phyloP scores from a whole-genome alignment of 2,329 filamentous ascomycete species.

The Hymenoscyphus infarciens region DNA sequence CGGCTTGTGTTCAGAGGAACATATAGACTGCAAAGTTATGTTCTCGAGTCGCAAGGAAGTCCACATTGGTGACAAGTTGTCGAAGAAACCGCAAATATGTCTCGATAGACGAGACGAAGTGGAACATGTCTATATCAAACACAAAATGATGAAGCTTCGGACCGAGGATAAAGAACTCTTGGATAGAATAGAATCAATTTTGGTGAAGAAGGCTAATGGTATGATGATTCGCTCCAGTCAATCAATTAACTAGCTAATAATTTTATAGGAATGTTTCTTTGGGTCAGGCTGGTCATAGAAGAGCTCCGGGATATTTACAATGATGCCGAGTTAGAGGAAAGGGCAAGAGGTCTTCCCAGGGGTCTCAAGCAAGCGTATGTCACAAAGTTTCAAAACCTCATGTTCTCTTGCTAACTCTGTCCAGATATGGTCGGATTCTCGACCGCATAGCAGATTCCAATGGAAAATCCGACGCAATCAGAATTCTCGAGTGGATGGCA shows the following conservation, averaged over 20 bases:
- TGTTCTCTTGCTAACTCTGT: neutral
- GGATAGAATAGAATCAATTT: constrained; percentile 10
- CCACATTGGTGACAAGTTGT: constrained; percentile 14
- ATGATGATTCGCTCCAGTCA: neutral
- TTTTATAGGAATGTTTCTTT: constrained; percentile 18
- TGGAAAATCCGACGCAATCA: constrained; percentile 1
- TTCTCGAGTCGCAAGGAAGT: constrained; percentile 18
- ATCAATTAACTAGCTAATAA: neutral
- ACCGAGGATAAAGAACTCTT: constrained; percentile 12
- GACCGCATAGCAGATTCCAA: constrained; percentile 11
- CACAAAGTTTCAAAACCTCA: constrained; percentile 27
- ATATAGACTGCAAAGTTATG: constrained; percentile 11
- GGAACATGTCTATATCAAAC: constrained; percentile 7
- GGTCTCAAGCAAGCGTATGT: constrained; percentile 18
- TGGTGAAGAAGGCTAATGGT: constrained; percentile 19
- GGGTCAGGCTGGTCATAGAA: constrained; percentile 17
- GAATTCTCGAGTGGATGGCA: constrained; percentile 17
- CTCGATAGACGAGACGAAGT: constrained; percentile 14
- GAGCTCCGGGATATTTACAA: constrained; percentile 14
- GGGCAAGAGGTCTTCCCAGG: constrained; percentile 10
- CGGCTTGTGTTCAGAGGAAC: neutral
- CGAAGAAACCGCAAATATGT: constrained; percentile 11
- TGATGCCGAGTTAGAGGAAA: constrained; percentile 12
- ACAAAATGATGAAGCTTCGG: constrained; percentile 11
- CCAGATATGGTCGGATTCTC: constrained; percentile 14